These are phyloP conservation scores for Wilhelminamyces savonicus DNA, from an alignment of 805 yeast genomes.

Conservation along the genomic window DNA sequence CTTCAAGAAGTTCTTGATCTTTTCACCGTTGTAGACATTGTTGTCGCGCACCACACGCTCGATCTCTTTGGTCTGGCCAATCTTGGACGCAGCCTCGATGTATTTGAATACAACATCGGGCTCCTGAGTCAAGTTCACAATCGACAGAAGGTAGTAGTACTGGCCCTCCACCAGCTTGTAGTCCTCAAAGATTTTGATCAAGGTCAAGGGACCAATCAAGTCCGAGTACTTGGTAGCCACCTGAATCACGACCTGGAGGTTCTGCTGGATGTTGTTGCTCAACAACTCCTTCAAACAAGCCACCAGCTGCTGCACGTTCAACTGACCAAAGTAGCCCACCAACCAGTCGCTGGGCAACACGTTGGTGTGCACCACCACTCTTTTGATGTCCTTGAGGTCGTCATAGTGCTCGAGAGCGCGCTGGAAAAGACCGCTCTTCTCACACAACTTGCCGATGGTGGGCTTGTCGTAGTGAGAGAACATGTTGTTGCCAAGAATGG, in stretches of 20 bases:
- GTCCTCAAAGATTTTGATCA: slow-evolving; percentile 90
- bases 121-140: slow-evolving; percentile 90
- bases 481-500: slow-evolving; percentile 92
- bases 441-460: slow-evolving; percentile 86
- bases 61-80: slow-evolving; percentile 88
- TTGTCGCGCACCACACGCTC: slow-evolving; percentile 95
- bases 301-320: slow-evolving; percentile 89
- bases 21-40: slow-evolving; percentile 91
- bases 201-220: slow-evolving; percentile 75
- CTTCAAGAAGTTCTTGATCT: slow-evolving; percentile 93
- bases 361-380: slow-evolving; percentile 85
- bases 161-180: slow-evolving; percentile 89
- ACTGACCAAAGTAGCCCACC: slow-evolving; percentile 84
- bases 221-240: slow-evolving; percentile 96
- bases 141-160: slow-evolving; percentile 87
- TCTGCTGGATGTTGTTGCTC: slow-evolving; percentile 69
- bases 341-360: slow-evolving; percentile 91
- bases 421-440: slow-evolving; percentile 92
- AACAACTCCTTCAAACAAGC: slow-evolving; percentile 84
- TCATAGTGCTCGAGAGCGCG: slow-evolving; percentile 96
- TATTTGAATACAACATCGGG: slow-evolving; percentile 94
- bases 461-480: slow-evolving; percentile 94
- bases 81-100: slow-evolving; percentile 86
- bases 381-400: slow-evolving; percentile 89
- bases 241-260: slow-evolving; percentile 89